A percentile compares a stretch with the other conserved stretches of the same genome.
Conservation (phyloP, 257 asterid species). For the Solanum virginianum region DNA sequence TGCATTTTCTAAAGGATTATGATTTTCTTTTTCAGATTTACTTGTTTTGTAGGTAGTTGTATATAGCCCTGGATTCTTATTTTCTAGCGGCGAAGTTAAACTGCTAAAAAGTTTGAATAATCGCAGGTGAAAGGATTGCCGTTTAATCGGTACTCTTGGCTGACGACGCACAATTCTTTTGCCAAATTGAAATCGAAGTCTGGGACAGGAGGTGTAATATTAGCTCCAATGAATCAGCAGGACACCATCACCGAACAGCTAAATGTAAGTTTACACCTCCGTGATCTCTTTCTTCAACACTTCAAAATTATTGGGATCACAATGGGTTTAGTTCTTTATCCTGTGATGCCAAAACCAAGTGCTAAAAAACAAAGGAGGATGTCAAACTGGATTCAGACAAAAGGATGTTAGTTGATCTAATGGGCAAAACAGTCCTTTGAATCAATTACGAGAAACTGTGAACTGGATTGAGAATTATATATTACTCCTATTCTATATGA, state of each 20-base stretch:
- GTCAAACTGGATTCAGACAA: background rate
- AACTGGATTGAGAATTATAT: background rate
- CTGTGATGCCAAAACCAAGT: background rate
- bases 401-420: background rate
- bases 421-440: background rate
- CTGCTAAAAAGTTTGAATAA: background rate
- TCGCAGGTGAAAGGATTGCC: slow-evolving; percentile 73
- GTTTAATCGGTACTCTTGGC: slow-evolving; percentile 78
- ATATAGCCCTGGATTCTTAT: background rate
- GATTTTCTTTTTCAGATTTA: background rate
- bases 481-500: background rate
- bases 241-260: slow-evolving; percentile 83
- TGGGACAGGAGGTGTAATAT: slow-evolving; percentile 47
- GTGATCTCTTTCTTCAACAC: background rate
- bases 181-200: slow-evolving; percentile 64
- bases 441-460: background rate
- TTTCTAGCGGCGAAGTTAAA: background rate
- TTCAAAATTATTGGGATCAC: background rate
- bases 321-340: background rate
- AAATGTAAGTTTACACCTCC: slow-evolving; percentile 19
- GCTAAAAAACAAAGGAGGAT: background rate
- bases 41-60: background rate
- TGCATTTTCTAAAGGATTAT: background rate
- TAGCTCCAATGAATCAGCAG: slow-evolving; percentile 76
- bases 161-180: slow-evolving; percentile 77